Evolutionary conservation across 1,284 basidiomycete genomes (phyloP), one percentile per base, ranked within the genome.

Genomic region (Bjerkandera adusta): DNA sequence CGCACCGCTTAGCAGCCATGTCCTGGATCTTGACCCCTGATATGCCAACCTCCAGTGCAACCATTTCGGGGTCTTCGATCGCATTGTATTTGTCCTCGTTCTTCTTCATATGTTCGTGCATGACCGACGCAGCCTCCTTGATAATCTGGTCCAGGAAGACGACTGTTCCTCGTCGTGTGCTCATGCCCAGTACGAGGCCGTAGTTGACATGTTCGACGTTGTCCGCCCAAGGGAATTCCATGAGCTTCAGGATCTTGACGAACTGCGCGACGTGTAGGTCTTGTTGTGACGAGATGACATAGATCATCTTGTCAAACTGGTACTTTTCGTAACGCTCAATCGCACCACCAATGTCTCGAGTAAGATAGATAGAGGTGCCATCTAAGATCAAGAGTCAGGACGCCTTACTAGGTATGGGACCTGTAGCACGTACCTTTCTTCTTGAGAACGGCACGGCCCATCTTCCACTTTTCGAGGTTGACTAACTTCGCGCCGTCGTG

Each of bases 21-120:
- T 99, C 96, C 69, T 99, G 97, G 57, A 99, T 95, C 76, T 99
- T 99, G 63, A 99, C 88, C 5, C 93, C 95, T 0, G 93, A 92
- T 62, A 97, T 92, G 24, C 96, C 97, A 47, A 98, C 85, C 65
- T 97, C 90, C 57, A 81, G 79, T 51, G 85, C 84, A 35, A 88
- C 89, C 36, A 68, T 69, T 63, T 92, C 87, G 1, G 95, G 95
- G 68, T 99, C 84, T 62, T 93, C 91, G 46, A 99, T 79, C 36
- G 86, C 84, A 2, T 76, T 81, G 61, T 97, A 97, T 71, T 99
- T 99, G 49, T 83, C 92, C 68, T 92, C 88, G 65, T 98, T 98
- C 68, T 86, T 87, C 67, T 75, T 78, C 97, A 99, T 99, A 66
- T 96, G 92, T 54, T 95, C 92, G 69, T 93, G 92, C 96, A 99